Percentiles rank a stretch among this genome's conserved stretches.
phyloP scores from a whole-genome alignment of 1,139 yeast genomes.

The Arxiozyma slooffiae region DNA sequence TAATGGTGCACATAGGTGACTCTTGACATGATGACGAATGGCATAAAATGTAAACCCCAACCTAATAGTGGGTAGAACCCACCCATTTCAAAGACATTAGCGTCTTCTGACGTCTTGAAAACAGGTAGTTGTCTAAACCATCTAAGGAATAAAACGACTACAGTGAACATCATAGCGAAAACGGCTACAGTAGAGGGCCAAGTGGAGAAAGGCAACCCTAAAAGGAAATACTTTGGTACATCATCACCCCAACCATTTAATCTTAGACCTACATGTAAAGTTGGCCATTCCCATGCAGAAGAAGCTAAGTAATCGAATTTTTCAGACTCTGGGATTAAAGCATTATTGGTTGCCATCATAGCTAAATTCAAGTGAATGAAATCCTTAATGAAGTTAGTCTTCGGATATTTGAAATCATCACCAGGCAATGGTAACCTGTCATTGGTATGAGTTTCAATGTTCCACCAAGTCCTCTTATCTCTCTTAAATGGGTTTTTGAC shows the following conservation, averaged over 20 bases:
- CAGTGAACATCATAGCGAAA: slow-evolving; percentile 47
- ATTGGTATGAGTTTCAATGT: slow-evolving; percentile 78
- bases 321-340: slow-evolving; percentile 85
- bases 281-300: slow-evolving; percentile 97
- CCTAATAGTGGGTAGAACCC: slow-evolving; percentile 88
- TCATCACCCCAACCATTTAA: slow-evolving; percentile 91
- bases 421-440: slow-evolving; percentile 62
- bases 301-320: slow-evolving; percentile 90
- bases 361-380: slow-evolving; percentile 89
- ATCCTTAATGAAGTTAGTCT: slow-evolving; percentile 75
- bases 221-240: slow-evolving; percentile 69
- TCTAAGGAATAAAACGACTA: slow-evolving; percentile 57
- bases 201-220: slow-evolving; percentile 90
- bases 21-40: slow-evolving; percentile 92
- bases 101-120: slow-evolving; percentile 37
- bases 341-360: slow-evolving; percentile 98
- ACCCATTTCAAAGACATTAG: slow-evolving; percentile 54
- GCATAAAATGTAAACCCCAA: slow-evolving; percentile 88
- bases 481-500: slow-evolving; percentile 63
- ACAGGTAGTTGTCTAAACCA: slow-evolving; percentile 89
- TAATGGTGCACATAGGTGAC: slow-evolving; percentile 97
- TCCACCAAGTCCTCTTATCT: slow-evolving; percentile 98
- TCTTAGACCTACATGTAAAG: slow-evolving; percentile 83
- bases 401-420: slow-evolving; percentile 66
- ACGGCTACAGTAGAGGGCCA: slow-evolving; percentile 80